Evolutionary conservation across 1,284 basidiomycete genomes (phyloP).

Genomic region (Cryptococcus sp.): DNA sequence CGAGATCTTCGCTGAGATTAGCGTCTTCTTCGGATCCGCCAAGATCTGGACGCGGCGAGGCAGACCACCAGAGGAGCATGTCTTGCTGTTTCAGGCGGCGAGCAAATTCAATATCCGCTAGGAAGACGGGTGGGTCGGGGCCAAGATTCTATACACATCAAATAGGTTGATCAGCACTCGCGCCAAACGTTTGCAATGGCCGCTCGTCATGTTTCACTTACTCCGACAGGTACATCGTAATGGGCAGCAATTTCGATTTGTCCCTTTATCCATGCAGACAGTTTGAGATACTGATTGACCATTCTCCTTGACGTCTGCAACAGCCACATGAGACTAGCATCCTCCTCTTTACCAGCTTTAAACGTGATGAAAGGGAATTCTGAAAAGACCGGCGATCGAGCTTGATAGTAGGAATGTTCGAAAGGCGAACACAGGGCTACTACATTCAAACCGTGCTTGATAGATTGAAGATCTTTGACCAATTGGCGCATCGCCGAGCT

Average conservation of each 20-base stretch:
- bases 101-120: conserved; percentile 90
- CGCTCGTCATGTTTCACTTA: conserved; percentile 21
- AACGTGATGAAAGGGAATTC: conserved; percentile 89
- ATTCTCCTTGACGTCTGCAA: conserved; percentile 63
- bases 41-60: conserved; percentile 83
- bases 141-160: conserved; percentile 66
- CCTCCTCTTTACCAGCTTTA: conserved; percentile 69
- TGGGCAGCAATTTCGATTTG: conserved; percentile 81
- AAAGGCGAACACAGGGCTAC: conserved; percentile 85
- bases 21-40: conserved; percentile 90
- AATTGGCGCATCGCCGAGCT: conserved; percentile 80
- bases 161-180: neutral
- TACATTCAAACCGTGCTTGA: conserved; percentile 62
- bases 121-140: conserved; percentile 79
- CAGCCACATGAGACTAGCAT: conserved; percentile 59
- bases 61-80: conserved; percentile 96
- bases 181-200: neutral
- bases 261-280: conserved; percentile 79
- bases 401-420: conserved; percentile 81
- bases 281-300: conserved; percentile 76
- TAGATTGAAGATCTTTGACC: conserved; percentile 76
- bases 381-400: conserved; percentile 67
- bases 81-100: conserved; percentile 83
- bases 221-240: conserved; percentile 85
- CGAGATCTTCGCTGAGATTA: conserved; percentile 72